Percentiles rank a stretch among this genome's conserved stretches.
These are phyloP conservation scores for Millerozyma acaciae DNA, from an alignment of 805 yeast genomes.

Conservation along the genomic window DNA sequence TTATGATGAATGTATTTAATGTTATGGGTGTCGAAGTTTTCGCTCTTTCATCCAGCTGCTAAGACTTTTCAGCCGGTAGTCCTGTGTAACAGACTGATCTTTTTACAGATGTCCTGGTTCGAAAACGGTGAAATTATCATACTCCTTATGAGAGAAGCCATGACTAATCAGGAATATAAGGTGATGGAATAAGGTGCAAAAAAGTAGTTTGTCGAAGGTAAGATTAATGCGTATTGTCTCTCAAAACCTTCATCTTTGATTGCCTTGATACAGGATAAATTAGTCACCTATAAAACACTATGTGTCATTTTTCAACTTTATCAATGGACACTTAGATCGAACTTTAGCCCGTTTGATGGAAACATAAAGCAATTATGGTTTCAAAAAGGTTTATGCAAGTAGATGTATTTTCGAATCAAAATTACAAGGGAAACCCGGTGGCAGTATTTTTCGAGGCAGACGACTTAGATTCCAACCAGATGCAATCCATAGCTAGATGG, in stretches of 20 bases:
- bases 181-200: neutral
- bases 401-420: slow-evolving; percentile 38
- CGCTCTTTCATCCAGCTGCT: slow-evolving; percentile 1
- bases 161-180: neutral
- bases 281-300: neutral
- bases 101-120: neutral
- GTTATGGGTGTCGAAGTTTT: neutral
- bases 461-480: slow-evolving; percentile 32
- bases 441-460: slow-evolving; percentile 48
- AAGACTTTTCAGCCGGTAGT: neutral
- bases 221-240: neutral
- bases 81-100: neutral
- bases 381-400: slow-evolving; percentile 28
- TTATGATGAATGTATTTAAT: neutral
- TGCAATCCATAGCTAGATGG: slow-evolving; percentile 53
- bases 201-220: slow-evolving; percentile 1
- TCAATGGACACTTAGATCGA: neutral
- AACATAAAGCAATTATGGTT: slow-evolving; percentile 16
- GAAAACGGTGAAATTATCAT: neutral
- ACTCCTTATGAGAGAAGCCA: slow-evolving; percentile 1
- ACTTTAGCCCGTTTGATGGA: neutral
- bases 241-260: neutral
- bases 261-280: neutral
- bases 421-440: slow-evolving; percentile 51
- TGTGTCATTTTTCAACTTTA: neutral